Percentiles rank a stretch among this genome's conserved stretches.
Evolutionary conservation across 352 stramenopile genomes (phyloP).

Genomic region (Phytopythium mirpurense): DNA sequence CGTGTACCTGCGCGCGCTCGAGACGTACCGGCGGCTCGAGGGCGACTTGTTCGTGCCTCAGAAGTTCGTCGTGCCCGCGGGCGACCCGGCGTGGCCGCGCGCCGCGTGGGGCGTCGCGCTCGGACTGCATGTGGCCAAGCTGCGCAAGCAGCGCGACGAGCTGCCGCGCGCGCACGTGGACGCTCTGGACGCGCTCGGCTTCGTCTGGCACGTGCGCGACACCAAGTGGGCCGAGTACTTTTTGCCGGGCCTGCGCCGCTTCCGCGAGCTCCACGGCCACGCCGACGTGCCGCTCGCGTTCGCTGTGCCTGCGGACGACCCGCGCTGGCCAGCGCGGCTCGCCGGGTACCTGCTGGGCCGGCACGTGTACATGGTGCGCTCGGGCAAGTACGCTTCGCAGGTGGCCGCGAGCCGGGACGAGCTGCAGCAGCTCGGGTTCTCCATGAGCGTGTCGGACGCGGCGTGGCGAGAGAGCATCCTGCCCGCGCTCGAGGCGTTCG

Average conservation of each 20-base stretch:
- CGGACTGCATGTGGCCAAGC: constrained; percentile 83
- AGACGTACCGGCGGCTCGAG: constrained; percentile 71
- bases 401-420: constrained; percentile 27
- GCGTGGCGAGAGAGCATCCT: constrained; percentile 64
- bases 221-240: constrained; percentile 72
- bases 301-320: constrained; percentile 31
- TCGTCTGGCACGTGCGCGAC: constrained; percentile 87
- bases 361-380: constrained; percentile 65
- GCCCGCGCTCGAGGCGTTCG: constrained; percentile 80
- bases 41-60: constrained; percentile 91
- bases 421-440: constrained; percentile 55
- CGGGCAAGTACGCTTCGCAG: constrained; percentile 49
- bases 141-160: constrained; percentile 61
- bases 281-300: constrained; percentile 60
- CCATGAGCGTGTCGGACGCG: constrained; percentile 51
- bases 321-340: constrained; percentile 42
- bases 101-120: constrained; percentile 80
- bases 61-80: constrained; percentile 84
- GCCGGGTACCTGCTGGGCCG: constrained; percentile 54
- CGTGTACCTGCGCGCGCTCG: constrained; percentile 67
- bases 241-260: constrained; percentile 49
- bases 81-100: constrained; percentile 63
- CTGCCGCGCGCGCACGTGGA: constrained; percentile 57
- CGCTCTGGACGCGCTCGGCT: constrained; percentile 86
- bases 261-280: constrained; percentile 51